Conservation (phyloP, 495 filamentous ascomycete genomes). For the Penicillium roqueforti region DNA sequence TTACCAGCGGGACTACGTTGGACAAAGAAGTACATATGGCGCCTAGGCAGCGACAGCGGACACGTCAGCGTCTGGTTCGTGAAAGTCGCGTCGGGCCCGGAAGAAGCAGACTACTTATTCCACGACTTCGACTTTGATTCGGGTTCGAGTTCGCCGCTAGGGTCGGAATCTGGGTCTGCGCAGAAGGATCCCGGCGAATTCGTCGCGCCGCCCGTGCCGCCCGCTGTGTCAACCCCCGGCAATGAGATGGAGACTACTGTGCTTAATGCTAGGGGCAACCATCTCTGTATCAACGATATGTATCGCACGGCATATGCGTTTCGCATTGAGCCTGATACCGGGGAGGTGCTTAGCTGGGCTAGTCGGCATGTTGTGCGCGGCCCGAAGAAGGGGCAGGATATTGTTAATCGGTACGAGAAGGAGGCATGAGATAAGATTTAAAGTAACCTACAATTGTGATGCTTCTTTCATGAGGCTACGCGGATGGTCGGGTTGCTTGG, state of each 20-base stretch:
- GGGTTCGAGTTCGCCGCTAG: background rate
- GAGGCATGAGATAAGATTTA: conserved; percentile 15
- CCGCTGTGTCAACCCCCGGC: background rate
- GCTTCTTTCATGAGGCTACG: background rate
- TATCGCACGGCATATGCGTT: conserved; percentile 48
- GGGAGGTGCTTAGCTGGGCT: conserved; percentile 43
- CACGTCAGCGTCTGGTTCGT: conserved; percentile 46
- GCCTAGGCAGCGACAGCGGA: conserved; percentile 22
- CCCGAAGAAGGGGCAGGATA: conserved; percentile 48
- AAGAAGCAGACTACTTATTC: conserved; percentile 44
- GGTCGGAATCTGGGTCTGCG: background rate
- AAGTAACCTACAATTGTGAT: background rate
- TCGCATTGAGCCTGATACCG: conserved; percentile 30
- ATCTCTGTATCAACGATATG: conserved; percentile 49
- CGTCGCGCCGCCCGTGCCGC: conserved; percentile 29
- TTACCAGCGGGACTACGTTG: conserved; percentile 30
- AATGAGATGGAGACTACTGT: conserved; percentile 28
- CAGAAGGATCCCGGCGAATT: conserved; percentile 12
- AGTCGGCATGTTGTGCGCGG: conserved; percentile 46
- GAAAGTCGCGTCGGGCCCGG: conserved; percentile 32
- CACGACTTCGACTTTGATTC: conserved; percentile 39
- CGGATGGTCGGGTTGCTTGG: too few species aligned
- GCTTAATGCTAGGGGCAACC: conserved; percentile 38
- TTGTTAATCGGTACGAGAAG: conserved; percentile 38
- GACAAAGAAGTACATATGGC: conserved; percentile 49